Evolutionary conservation across 192 early-diverging fungal genomes (phyloP).

Genomic region (Linnemannia schmuckeri): DNA sequence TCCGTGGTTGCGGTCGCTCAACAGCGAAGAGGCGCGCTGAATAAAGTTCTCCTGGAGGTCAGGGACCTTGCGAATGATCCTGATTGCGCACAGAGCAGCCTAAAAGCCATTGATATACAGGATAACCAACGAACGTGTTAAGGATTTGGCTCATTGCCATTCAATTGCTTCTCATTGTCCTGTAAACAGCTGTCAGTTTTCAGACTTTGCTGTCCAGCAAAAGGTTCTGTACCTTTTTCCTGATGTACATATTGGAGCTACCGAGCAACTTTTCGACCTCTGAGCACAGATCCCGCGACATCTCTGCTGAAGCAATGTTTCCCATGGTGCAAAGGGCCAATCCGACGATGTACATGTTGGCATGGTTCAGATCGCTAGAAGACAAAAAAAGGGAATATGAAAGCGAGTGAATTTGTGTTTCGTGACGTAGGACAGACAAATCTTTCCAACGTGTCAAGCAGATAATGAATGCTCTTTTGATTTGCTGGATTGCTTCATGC

Average conservation of each 20-base stretch:
- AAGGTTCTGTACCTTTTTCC: slow-evolving; percentile 86
- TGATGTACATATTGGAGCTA: slow-evolving; percentile 92
- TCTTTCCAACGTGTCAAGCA: not conserved
- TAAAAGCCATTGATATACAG: slow-evolving; percentile 37
- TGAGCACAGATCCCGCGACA: slow-evolving; percentile 92
- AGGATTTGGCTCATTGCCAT: not conserved
- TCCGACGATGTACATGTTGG: slow-evolving; percentile 97
- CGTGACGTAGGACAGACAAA: not conserved
- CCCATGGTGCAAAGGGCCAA: slow-evolving; percentile 96
- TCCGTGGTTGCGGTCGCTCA: slow-evolving; percentile 96
- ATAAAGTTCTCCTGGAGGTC: slow-evolving; percentile 93
- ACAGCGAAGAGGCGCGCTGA: slow-evolving; percentile 74
- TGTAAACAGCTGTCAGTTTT: not conserved
- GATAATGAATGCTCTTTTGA: not conserved
- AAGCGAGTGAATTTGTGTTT: slow-evolving; percentile 19
- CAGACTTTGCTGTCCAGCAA: not conserved
- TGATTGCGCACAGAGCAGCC: slow-evolving; percentile 93
- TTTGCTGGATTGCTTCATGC: not conserved
- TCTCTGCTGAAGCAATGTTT: slow-evolving; percentile 96
- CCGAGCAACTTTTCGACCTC: slow-evolving; percentile 95
- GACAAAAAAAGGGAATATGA: not conserved
- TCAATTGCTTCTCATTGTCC: not conserved
- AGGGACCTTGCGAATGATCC: slow-evolving; percentile 93
- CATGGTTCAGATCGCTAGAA: slow-evolving; percentile 91
- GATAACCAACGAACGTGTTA: not conserved